These are phyloP conservation scores for Isabelozyma rhagii DNA, from an alignment of 805 yeast genomes.

Conservation along the genomic window DNA sequence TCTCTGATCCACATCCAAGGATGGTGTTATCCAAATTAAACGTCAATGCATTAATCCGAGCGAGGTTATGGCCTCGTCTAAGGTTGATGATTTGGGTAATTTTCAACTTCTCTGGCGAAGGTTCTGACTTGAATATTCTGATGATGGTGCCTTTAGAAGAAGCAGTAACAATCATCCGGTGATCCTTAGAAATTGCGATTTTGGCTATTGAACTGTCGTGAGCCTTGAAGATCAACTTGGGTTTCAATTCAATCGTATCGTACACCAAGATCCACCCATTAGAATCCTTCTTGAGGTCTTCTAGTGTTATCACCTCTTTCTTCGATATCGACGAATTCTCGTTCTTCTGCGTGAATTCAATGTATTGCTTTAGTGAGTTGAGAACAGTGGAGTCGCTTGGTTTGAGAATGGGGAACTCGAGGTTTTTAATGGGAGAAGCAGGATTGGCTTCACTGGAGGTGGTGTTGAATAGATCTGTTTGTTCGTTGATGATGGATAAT, in stretches of 20 bases:
- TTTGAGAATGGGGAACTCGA: slow-evolving; percentile 10
- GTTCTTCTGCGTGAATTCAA: slow-evolving; percentile 25
- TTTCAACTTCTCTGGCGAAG: slow-evolving; percentile 8
- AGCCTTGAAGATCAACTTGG: slow-evolving; percentile 35
- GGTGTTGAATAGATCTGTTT: slow-evolving; percentile 27
- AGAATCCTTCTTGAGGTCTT: slow-evolving; percentile 21
- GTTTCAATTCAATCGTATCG: slow-evolving; percentile 32
- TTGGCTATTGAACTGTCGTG: slow-evolving; percentile 36
- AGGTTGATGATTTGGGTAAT: slow-evolving; percentile 30
- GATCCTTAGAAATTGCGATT: slow-evolving; percentile 24
- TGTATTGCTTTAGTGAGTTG: slow-evolving; percentile 13
- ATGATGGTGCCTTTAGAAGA: slow-evolving; percentile 42
- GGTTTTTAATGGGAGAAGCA: slow-evolving; percentile 1
- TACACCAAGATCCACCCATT: slow-evolving; percentile 40
- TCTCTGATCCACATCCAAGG: slow-evolving; percentile 39
- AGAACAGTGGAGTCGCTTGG: slow-evolving; percentile 17
- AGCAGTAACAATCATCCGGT: slow-evolving; percentile 35
- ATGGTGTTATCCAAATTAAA: slow-evolving; percentile 31
- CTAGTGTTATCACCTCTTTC: slow-evolving; percentile 17
- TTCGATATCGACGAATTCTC: slow-evolving; percentile 7
- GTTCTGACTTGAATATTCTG: slow-evolving; percentile 26
- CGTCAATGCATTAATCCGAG: slow-evolving; percentile 29
- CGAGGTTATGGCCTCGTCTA: slow-evolving; percentile 39
- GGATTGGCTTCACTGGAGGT: slow-evolving; percentile 5
- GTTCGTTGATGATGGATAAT: slow-evolving; percentile 22